Evolutionary conservation across 371 early-diverging fungal genomes (phyloP), one percentile per base, ranked within the genome.

Genomic region (Mortierella sp.): DNA sequence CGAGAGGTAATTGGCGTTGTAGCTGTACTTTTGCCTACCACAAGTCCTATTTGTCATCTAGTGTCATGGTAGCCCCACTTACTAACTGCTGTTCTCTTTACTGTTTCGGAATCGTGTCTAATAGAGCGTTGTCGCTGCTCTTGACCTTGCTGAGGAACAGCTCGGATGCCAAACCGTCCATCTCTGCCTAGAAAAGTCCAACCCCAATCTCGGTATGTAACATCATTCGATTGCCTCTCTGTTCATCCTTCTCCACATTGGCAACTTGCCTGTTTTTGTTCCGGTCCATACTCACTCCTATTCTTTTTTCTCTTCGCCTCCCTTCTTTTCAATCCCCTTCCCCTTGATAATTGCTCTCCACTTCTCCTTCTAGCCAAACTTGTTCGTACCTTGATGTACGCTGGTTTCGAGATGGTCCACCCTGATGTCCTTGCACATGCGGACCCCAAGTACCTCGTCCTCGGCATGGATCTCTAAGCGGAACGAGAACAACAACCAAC

Each of bases 71-170:
- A 51, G 5, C 34, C 43, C 43, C 4, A 46, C 24, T 28, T 5
- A 59, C 59, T 59, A 16, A 59, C 31, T 59, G 34, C 34, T 50
- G 21, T 19, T n/a, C 48, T 46, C 6, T 70, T 34, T 53, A 26
- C 26, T n/a, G 11, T 34, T 13, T 19, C 26, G 37, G 64, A 43
- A 37, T 70, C 51, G 51, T 76, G n/a, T 55, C 64, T 55, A 5
- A 16, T 75, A 34, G 86, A 86, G 86, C 51, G 82, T 86, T 57
- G 86, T 86, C 43, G 78, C 78, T 64, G 78, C 67, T 9, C 73
- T 78, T 50, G 78, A 78, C 31, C 73, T 78, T 6, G 78, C 78
- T 40, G 78, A 78, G 55, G 78, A 78, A 61, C 78, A 73, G 73
- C 78, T 78, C 21, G 78, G 73, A 43, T 78, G 78, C 55, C 44